Conservation (phyloP, 2,329 filamentous ascomycete species). For the Ophiocordyceps sinensis region DNA sequence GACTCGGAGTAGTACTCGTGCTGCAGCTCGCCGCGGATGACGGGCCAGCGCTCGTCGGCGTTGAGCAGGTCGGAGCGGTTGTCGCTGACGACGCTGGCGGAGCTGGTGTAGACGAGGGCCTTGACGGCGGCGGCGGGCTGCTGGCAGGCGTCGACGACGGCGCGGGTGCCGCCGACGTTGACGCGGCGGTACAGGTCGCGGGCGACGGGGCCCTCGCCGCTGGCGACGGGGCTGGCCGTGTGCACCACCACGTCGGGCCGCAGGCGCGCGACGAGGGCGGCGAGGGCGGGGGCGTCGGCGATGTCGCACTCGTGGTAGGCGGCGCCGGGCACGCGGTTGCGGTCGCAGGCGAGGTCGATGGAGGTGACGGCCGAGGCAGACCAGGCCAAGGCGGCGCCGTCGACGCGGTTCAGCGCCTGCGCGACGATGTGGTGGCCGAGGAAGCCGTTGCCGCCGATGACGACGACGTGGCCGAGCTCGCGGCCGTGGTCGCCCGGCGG, state of each 20-base stretch:
- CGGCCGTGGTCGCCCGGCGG: too few relatives aligned
- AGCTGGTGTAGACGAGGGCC: conserved; percentile 82
- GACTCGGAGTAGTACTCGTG: conserved; percentile 80
- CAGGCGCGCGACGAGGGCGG: conserved; percentile 47
- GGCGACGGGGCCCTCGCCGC: conserved; percentile 35
- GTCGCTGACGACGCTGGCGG: conserved; percentile 75
- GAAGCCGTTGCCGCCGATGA: conserved; percentile 76
- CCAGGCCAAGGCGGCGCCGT: conserved; percentile 13
- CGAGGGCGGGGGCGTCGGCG: conserved; percentile 47
- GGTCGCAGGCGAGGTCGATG: conserved; percentile 55
- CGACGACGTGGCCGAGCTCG: conserved; percentile 52
- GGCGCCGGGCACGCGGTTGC: conserved; percentile 47
- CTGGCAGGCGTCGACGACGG: conserved; percentile 60
- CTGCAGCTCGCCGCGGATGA: conserved; percentile 56
- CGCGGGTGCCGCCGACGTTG: conserved; percentile 75
- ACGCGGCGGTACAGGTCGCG: conserved; percentile 60
- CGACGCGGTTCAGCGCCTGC: conserved; percentile 41
- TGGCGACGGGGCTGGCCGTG: conserved; percentile 59
- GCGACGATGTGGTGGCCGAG: conserved; percentile 71
- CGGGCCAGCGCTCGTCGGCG: conserved; percentile 70
- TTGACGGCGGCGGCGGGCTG: conserved; percentile 47
- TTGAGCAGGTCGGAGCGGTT: conserved; percentile 67
- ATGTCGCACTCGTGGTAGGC: conserved; percentile 67
- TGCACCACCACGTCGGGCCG: conserved; percentile 80
- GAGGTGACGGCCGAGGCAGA: conserved; percentile 45